Conservation (phyloP, 1,284 basidiomycete genomes). For the Chalciporus sp. region DNA sequence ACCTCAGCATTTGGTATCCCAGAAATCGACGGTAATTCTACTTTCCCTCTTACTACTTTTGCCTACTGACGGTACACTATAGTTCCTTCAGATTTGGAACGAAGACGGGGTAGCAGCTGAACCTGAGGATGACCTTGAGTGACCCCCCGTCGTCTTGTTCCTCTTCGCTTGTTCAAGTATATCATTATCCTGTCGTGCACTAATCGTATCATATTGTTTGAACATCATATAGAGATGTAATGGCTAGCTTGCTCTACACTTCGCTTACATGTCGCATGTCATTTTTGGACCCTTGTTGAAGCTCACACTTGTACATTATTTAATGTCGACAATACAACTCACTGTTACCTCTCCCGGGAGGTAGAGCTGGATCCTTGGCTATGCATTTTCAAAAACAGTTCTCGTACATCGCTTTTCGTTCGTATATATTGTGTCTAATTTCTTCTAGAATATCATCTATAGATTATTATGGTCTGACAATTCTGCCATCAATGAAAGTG, state of each 20-base stretch:
- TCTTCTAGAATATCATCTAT: neutral
- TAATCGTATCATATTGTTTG: constrained; percentile 31
- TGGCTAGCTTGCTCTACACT: neutral
- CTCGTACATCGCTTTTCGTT: no score
- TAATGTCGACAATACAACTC: neutral
- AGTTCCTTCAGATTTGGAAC: constrained; percentile 82
- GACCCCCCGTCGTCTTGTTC: constrained; percentile 9
- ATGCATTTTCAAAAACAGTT: no score
- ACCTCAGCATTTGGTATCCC: constrained; percentile 55
- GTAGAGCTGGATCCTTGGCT: no score
- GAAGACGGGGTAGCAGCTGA: constrained; percentile 77
- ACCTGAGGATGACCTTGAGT: constrained; percentile 53
- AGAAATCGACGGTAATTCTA: constrained; percentile 57
- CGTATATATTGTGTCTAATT: neutral
- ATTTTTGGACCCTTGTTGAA: neutral
- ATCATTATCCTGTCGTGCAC: constrained; percentile 29
- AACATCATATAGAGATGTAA: constrained; percentile 18
- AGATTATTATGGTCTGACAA: constrained; percentile 19
- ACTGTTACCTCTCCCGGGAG: no score
- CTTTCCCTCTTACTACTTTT: neutral
- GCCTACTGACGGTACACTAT: constrained; percentile 7
- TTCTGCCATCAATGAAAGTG: constrained; percentile 49
- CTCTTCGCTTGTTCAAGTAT: constrained; percentile 12
- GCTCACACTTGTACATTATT: neutral
- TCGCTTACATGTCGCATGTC: neutral